phyloP scores from a whole-genome alignment of 495 filamentous ascomycete genomes.

The Rostrohypoxylon terebratum region DNA sequence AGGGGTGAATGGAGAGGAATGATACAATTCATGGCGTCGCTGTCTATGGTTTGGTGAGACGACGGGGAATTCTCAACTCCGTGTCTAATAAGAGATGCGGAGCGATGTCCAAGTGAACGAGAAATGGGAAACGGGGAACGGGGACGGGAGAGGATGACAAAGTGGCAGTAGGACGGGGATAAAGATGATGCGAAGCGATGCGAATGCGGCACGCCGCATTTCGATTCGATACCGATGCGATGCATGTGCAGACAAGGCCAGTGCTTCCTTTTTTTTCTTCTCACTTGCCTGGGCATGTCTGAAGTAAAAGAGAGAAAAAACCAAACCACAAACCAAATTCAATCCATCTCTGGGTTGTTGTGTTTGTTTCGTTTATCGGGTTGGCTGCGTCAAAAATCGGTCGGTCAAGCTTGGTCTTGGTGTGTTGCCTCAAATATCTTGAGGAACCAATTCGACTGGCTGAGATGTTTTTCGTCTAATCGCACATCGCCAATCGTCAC shows the following conservation, averaged over 20 bases:
- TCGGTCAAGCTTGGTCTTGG: conserved; percentile 12
- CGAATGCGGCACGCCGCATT: conserved; percentile 14
- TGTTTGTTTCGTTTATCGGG: conserved; percentile 28
- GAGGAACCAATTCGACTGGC: conserved; percentile 47
- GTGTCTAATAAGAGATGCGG: neutral
- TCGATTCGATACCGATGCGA: conserved; percentile 28
- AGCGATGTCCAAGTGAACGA: conserved; percentile 23
- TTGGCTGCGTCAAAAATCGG: conserved; percentile 38
- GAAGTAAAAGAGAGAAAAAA: neutral
- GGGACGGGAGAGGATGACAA: conserved; percentile 15
- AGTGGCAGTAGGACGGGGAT: conserved; percentile 19
- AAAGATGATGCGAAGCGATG: conserved; percentile 29
- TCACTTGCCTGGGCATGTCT: conserved; percentile 10
- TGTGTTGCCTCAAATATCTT: conserved; percentile 47
- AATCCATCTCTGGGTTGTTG: conserved; percentile 30
- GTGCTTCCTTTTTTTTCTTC: conserved; percentile 24
- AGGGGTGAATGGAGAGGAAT: neutral
- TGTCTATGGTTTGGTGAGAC: conserved; percentile 12
- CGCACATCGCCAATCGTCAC: conserved; percentile 46
- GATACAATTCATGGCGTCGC: conserved; percentile 4
- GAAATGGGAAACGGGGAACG: neutral
- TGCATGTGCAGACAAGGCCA: conserved; percentile 24
- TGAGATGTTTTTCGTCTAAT: conserved; percentile 40
- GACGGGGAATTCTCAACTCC: conserved; percentile 27
- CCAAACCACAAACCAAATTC: conserved; percentile 1